These are phyloP conservation scores for Capsicum baccatum DNA, from an alignment of 257 asterid species.

Conservation along the genomic window DNA sequence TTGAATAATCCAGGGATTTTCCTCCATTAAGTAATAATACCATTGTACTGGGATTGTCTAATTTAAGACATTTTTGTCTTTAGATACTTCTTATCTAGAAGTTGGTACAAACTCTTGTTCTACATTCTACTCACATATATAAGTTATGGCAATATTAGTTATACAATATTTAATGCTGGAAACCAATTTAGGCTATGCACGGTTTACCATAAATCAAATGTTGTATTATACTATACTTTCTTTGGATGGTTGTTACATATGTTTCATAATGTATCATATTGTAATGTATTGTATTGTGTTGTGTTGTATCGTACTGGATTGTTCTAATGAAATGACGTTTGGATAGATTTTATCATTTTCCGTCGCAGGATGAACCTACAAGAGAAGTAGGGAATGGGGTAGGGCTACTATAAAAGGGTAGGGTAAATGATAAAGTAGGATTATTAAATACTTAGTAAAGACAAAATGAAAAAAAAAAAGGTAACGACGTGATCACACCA, in stretches of 20 bases:
- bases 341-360: not conserved
- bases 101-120: not conserved
- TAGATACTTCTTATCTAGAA: not conserved
- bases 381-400: not conserved
- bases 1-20: not conserved
- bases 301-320: not conserved
- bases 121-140: not conserved
- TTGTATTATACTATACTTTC: not conserved
- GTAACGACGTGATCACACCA: not conserved
- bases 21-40: not conserved
- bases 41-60: not conserved
- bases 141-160: not conserved
- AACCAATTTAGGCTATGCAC: not conserved
- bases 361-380: not conserved
- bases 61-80: not conserved
- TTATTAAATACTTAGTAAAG: not conserved
- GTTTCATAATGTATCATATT: not conserved
- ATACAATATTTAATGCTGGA: not conserved
- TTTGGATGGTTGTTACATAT: not conserved
- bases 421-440: not conserved
- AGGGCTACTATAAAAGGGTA: not conserved
- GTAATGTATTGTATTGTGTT: not conserved
- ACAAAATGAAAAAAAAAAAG: not conserved
- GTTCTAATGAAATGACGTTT: not conserved
- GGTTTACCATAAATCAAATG: constrained; percentile 6